Evolutionary conservation across 2,329 filamentous ascomycete species (phyloP).

Genomic region (Trichoderma sp.): DNA sequence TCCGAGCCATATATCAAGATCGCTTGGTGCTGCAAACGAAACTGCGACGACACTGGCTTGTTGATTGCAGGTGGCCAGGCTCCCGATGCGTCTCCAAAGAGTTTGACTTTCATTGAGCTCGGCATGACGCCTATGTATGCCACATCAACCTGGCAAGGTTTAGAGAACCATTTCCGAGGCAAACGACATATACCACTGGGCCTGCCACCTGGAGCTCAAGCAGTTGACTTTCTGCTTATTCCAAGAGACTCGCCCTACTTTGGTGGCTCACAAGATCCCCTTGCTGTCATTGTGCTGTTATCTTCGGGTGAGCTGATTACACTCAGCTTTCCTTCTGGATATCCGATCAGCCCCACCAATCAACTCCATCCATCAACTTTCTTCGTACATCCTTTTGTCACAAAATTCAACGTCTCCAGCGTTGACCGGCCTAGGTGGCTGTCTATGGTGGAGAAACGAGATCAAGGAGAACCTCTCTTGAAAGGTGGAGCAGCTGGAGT

Average conservation of each 20-base stretch:
- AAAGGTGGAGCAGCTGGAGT: constrained; percentile 74
- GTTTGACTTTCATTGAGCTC: constrained; percentile 85
- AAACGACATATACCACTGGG: constrained; percentile 70
- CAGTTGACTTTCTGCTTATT: constrained; percentile 78
- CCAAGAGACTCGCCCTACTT: constrained; percentile 84
- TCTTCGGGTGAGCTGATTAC: constrained; percentile 87
- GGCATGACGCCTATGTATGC: constrained; percentile 86
- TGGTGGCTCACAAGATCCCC: constrained; percentile 82
- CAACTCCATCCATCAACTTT: constrained; percentile 85
- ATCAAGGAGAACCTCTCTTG: constrained; percentile 73
- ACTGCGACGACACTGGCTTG: constrained; percentile 89
- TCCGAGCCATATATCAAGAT: constrained; percentile 77
- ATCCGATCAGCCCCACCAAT: constrained; percentile 87
- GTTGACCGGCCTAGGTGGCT: constrained; percentile 83
- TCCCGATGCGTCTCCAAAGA: constrained; percentile 65
- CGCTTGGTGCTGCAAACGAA: constrained; percentile 90
- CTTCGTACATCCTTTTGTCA: constrained; percentile 87
- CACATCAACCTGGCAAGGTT: constrained; percentile 83
- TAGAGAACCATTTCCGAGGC: constrained; percentile 76
- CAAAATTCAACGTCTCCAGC: constrained; percentile 66
- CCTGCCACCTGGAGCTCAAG: constrained; percentile 73
- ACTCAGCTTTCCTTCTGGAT: constrained; percentile 87
- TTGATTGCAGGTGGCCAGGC: constrained; percentile 79
- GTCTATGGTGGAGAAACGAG: constrained; percentile 80
- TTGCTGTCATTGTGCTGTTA: constrained; percentile 76